Evolutionary conservation across 139 green algal species (phyloP).

Genomic region (Chlorella sp.): DNA sequence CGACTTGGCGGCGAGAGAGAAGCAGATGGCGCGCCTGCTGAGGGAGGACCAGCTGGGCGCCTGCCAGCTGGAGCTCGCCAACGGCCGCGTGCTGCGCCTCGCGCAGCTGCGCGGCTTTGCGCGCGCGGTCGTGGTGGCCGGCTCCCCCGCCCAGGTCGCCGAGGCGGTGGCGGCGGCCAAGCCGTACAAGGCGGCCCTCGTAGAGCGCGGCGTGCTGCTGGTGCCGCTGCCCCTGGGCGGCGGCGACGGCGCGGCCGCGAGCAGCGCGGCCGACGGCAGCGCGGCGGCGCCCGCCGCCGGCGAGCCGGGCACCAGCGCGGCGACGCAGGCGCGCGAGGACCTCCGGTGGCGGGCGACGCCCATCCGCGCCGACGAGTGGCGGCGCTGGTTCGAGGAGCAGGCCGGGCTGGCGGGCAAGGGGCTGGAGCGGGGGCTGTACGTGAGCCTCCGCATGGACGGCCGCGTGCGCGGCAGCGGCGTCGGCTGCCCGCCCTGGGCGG

Average conservation of each 20-base stretch:
- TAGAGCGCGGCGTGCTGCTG: constrained; percentile 71
- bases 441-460: constrained; percentile 77
- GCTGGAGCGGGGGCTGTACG: constrained; percentile 58
- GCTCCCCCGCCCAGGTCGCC: constrained; percentile 60
- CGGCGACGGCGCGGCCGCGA: background rate
- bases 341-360: constrained; percentile 60
- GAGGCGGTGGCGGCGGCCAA: constrained; percentile 59
- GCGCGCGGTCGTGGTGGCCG: constrained; percentile 68
- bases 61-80: constrained; percentile 70
- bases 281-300: background rate
- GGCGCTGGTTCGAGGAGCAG: constrained; percentile 76
- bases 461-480: constrained; percentile 68
- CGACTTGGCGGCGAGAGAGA: constrained; percentile 64
- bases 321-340: constrained; percentile 11
- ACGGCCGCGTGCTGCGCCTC: constrained; percentile 57
- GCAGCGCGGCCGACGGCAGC: background rate
- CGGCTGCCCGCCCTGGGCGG: constrained; percentile 62
- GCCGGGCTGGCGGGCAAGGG: constrained; percentile 39
- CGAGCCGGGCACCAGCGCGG: background rate
- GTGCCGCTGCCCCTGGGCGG: constrained; percentile 60
- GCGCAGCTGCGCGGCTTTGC: constrained; percentile 53
- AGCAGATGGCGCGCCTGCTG: constrained; percentile 70
- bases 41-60: constrained; percentile 71
- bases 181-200: constrained; percentile 61
- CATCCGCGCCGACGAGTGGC: constrained; percentile 52